These are phyloP conservation scores for Fusarium transvaalense DNA, from an alignment of 2,329 filamentous ascomycete genomes.

Conservation along the genomic window DNA sequence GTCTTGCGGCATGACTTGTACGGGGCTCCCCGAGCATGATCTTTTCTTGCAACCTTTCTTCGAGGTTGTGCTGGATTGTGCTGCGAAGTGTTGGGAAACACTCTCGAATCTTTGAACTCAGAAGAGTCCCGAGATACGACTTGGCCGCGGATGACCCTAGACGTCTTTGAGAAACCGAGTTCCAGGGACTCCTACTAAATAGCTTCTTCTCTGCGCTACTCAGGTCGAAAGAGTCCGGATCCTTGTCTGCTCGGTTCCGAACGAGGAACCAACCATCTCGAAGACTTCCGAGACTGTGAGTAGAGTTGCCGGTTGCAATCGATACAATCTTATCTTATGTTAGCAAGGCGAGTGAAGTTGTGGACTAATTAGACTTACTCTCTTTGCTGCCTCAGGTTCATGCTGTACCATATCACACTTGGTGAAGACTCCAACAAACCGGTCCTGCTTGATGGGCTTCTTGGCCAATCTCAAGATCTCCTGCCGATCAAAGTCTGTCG, in stretches of 20 bases:
- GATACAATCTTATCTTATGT: constrained; percentile 27
- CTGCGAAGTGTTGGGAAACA: constrained; percentile 51
- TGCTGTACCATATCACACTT: constrained; percentile 52
- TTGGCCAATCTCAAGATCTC: constrained; percentile 49
- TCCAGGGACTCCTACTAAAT: constrained; percentile 50
- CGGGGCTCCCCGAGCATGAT: constrained; percentile 47
- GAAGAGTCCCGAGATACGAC: constrained; percentile 47
- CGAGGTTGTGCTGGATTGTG: constrained; percentile 42
- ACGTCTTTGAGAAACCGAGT: constrained; percentile 36
- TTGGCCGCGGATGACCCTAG: constrained; percentile 51
- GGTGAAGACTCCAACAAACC: constrained; percentile 55
- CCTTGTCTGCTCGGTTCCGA: constrained; percentile 49
- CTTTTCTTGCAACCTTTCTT: constrained; percentile 19
- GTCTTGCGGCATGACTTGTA: constrained; percentile 36
- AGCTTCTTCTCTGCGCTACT: constrained; percentile 46
- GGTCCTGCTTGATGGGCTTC: constrained; percentile 45
- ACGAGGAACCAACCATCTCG: constrained; percentile 54
- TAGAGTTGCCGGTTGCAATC: constrained; percentile 18
- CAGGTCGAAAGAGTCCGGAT: constrained; percentile 45
- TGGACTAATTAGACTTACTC: background rate
- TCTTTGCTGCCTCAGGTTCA: constrained; percentile 24
- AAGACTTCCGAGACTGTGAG: constrained; percentile 4
- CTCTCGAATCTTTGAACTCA: constrained; percentile 52
- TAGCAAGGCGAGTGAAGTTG: background rate
- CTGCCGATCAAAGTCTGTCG: constrained; percentile 50